phyloP scores from a whole-genome alignment of 805 yeast species.

The Ogataea pilisensis region DNA sequence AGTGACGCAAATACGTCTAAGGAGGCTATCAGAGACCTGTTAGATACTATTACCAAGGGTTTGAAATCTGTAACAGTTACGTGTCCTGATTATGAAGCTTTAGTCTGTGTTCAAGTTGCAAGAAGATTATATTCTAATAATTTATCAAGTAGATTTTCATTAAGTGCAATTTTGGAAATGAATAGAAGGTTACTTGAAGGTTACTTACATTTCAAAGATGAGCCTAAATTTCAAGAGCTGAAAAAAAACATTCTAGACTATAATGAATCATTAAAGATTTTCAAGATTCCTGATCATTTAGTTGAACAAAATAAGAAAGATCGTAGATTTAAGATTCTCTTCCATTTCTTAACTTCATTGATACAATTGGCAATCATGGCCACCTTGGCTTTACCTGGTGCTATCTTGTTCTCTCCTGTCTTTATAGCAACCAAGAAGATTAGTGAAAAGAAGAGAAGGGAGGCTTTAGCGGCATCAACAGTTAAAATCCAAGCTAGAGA shows the following conservation, averaged over 20 bases:
- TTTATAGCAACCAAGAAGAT: constrained; percentile 73
- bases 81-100: constrained; percentile 83
- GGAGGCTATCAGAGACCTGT: constrained; percentile 67
- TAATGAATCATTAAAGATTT: constrained; percentile 51
- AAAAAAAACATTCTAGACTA: constrained; percentile 64
- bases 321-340: constrained; percentile 20
- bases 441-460: constrained; percentile 65
- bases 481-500: constrained; percentile 92
- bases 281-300: constrained; percentile 53
- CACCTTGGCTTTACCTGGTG: constrained; percentile 81
- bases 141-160: constrained; percentile 63
- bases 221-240: constrained; percentile 59
- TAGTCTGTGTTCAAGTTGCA: constrained; percentile 88
- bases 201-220: constrained; percentile 66
- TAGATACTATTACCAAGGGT: constrained; percentile 68
- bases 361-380: constrained; percentile 52
- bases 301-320: constrained; percentile 43
- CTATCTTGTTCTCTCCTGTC: constrained; percentile 80
- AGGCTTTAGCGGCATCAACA: constrained; percentile 79
- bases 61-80: constrained; percentile 82
- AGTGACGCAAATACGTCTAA: constrained; percentile 53
- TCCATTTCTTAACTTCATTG: constrained; percentile 22
- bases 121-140: constrained; percentile 82
- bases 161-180: constrained; percentile 84
- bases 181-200: constrained; percentile 84